Evolutionary conservation across 2,329 filamentous ascomycete genomes (phyloP), one percentile per base, ranked within the genome.

Genomic region (Aspergillus fructus): DNA sequence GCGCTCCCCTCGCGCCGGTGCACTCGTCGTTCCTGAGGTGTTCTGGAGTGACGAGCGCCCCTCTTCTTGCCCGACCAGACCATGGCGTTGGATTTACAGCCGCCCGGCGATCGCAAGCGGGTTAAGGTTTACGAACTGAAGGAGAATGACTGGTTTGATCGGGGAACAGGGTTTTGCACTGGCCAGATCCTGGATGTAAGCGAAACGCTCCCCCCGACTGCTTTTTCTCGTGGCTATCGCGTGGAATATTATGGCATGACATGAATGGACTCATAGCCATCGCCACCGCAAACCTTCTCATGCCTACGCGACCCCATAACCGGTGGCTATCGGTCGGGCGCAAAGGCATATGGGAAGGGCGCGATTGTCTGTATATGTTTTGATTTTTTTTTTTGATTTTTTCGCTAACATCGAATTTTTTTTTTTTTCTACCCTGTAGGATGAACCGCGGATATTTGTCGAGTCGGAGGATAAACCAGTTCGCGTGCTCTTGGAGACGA

Each of bases 81-180:
- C 67, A 81, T 79, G 78, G 77, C 78, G 69, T 72, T 77, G 73
- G 76, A 76, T 65, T 69, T 76, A 65, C 76, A 77, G 67, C 73
- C 76, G 65, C 72, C 77, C 68, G 77, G 78, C 70, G 78, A 79
- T 73, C 78, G 77, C 69, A 80, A 79, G 70, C 73, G 94, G 83
- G 94, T 97, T 77, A 99, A 99, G 83, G 94, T 99, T 74, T 99
- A 99, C 77, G 94, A 97, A 81, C 85, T 99, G 70, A 91, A 91
- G 76, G 92, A 96, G 79, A 96, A 96, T 83, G 94, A 97, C 85
- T 99, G 94, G 94, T 97, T 93, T 74, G 94, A 99, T 78, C 85
- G 93, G 70, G 94, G 94, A 63, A 99, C 94, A 48, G 94, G 94
- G 62, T 97, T 97, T 76, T 97, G 94, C 75, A 90, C 86, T 59